Conservation (phyloP, 2,329 filamentous ascomycete species). For the Diaporthe sp. region DNA sequence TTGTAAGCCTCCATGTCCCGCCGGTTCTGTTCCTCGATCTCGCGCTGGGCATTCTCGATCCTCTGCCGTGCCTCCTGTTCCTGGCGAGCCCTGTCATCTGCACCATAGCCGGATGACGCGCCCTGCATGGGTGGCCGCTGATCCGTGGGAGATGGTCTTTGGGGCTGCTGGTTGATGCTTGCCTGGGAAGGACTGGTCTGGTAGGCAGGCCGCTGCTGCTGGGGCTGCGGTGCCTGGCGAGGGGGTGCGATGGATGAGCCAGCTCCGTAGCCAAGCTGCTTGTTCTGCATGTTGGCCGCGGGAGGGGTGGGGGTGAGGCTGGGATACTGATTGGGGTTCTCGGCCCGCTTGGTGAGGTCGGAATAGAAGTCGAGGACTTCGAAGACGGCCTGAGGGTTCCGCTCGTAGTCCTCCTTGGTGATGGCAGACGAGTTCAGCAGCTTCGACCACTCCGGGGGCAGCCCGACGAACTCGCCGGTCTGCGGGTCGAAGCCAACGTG, state of each 20-base stretch:
- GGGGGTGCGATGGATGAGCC: conserved; percentile 76
- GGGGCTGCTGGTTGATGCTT: conserved; percentile 53
- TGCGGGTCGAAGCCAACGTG: conserved; percentile 98
- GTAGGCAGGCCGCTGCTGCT: conserved; percentile 63
- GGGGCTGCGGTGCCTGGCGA: conserved; percentile 69
- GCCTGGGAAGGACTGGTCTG: conserved; percentile 55
- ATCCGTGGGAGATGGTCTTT: conserved; percentile 61
- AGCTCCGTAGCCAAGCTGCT: conserved; percentile 73
- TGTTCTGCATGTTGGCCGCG: conserved; percentile 68
- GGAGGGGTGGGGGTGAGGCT: conserved; percentile 78
- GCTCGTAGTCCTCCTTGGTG: conserved; percentile 98
- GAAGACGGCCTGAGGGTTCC: conserved; percentile 89
- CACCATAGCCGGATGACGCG: conserved; percentile 68
- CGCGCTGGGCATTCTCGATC: conserved; percentile 72
- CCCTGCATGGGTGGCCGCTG: conserved; percentile 72
- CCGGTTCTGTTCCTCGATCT: conserved; percentile 76
- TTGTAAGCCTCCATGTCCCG: conserved; percentile 91
- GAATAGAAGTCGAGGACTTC: conserved; percentile 90
- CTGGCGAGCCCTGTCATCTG: conserved; percentile 60
- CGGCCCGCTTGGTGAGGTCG: conserved; percentile 81
- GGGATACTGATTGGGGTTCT: conserved; percentile 78
- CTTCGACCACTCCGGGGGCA: conserved; percentile 97
- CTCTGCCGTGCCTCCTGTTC: conserved; percentile 72
- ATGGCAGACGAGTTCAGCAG: conserved; percentile 96
- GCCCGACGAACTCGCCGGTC: conserved; percentile 93